phyloP scores from a whole-genome alignment of 2,329 filamentous ascomycete genomes.

The Fusarium penzigii region DNA sequence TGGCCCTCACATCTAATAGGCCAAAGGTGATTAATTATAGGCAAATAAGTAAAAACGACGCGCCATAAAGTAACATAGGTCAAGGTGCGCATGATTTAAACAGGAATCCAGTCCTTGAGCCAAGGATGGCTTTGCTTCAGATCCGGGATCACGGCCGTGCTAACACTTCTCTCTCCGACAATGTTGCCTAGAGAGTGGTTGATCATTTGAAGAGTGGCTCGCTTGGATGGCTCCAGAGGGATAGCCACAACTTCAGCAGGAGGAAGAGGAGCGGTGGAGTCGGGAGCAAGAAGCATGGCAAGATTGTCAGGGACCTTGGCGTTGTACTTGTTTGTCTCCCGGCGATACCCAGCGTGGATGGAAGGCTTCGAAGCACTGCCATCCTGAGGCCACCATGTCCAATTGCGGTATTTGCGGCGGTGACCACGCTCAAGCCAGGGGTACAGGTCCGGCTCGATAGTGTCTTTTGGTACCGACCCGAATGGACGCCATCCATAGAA shows the following conservation, averaged over 20 bases:
- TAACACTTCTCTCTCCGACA: constrained; percentile 27
- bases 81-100: constrained; percentile 3
- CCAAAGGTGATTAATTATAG: constrained; percentile 2
- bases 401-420: constrained; percentile 24
- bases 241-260: constrained; percentile 9
- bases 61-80: background rate
- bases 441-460: constrained; percentile 28
- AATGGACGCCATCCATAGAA: constrained; percentile 31
- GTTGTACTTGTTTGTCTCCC: constrained; percentile 16
- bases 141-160: constrained; percentile 23
- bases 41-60: constrained; percentile 6
- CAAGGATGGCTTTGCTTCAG: constrained; percentile 24
- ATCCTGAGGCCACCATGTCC: constrained; percentile 30
- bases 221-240: constrained; percentile 19
- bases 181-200: constrained; percentile 28
- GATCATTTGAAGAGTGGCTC: constrained; percentile 28
- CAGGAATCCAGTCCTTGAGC: constrained; percentile 25
- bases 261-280: constrained; percentile 16
- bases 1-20: background rate
- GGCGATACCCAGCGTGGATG: constrained; percentile 20
- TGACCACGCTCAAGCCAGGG: constrained; percentile 30
- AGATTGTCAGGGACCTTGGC: constrained; percentile 20
- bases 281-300: constrained; percentile 11
- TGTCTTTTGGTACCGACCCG: constrained; percentile 19
- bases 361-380: constrained; percentile 14